Percentiles rank a stretch among this genome's conserved stretches.
phyloP scores from a whole-genome alignment of 495 filamentous ascomycete genomes.

The Talaromyces liani region DNA sequence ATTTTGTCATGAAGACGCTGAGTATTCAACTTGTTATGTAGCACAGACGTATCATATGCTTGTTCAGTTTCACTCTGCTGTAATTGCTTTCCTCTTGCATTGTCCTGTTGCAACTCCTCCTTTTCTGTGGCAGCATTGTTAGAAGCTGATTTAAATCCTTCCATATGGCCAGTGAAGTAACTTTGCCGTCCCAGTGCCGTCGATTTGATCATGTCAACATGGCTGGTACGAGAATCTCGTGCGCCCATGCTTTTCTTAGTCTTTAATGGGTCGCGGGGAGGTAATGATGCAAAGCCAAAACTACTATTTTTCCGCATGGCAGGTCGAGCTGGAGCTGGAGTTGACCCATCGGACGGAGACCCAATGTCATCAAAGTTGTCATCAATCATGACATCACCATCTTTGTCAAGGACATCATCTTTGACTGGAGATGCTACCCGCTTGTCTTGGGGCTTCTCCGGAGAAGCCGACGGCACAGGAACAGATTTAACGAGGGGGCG shows the following conservation, averaged over 20 bases:
- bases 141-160: conserved; percentile 28
- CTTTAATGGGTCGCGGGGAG: conserved; percentile 74
- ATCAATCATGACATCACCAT: conserved; percentile 44
- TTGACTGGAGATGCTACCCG: conserved; percentile 7
- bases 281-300: conserved; percentile 84
- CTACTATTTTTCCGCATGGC: conserved; percentile 77
- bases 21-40: conserved; percentile 84
- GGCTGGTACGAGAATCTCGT: conserved; percentile 68
- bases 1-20: conserved; percentile 89
- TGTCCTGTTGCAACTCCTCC: conserved; percentile 25
- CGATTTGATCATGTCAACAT: conserved; percentile 59
- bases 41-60: conserved; percentile 33
- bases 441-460: conserved; percentile 14
- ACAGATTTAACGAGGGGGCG: conserved; percentile 11
- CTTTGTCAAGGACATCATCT: conserved; percentile 15
- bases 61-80: conserved; percentile 24
- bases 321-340: conserved; percentile 52
- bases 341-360: conserved; percentile 56
- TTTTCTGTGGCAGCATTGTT: conserved; percentile 11
- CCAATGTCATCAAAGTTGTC: conserved; percentile 46
- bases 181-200: conserved; percentile 34
- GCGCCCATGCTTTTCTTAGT: conserved; percentile 74
- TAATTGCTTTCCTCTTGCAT: conserved; percentile 41
- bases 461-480: conserved; percentile 9
- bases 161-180: conserved; percentile 49